Base-by-base conservation (phyloP, 805 yeast species). In the Teunomyces funiuensis region DNA sequence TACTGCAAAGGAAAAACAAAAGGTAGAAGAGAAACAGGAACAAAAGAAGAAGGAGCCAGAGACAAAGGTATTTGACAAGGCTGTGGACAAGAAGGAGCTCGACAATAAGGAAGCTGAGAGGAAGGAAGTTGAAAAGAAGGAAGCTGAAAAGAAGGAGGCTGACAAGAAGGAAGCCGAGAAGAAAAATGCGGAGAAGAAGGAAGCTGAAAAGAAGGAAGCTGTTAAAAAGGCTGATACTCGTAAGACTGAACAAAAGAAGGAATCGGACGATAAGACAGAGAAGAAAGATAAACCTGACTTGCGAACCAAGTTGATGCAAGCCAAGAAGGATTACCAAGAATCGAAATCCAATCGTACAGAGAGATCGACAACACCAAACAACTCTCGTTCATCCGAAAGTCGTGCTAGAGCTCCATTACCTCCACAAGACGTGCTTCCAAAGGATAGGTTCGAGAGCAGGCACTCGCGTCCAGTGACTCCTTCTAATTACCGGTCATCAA, bases 261-360 rank as follows among this genome's bases (percentile, higher is more conserved):
- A 43, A 29, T 44, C 30, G 33, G 31, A 36, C 9, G 31, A 19
- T 7, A 11, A 14, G 18, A 28, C 15, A 6, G 18, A n/a, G 22
- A 39, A 20, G 40, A 19, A 18, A n/a, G 43, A 33, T 11, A 43
- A 38, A 20, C 37, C 41, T 2, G 51, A 52, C 27, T 44, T 59
- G 31, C 57, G 56, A 33, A 43, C 57, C 1, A 51, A 51, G 16
- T 49, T 60, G 20, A 42, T 46, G 16, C 52, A 52, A 38, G 65
- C 60, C 17, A 59, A 55, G 41, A 51, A 43, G 17, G 64, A 60
- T 14, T 55, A 49, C 28, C 43, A 43, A 36, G 44, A 20, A 15
- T 41, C 27, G 20, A 29, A 26, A 20, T 23, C 29, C 14, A 19
- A 17, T n/a, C 40, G 17, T 22, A 14, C 37, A 13, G 34, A 30